Evolutionary conservation across 176 grass and related monocot genomes (phyloP).

Genomic region (sorghum (Sorghum bicolor)): Sorghum_bicolor_NCBIv3 NC_012873.2:65295501-65296000

Average conservation of each 20-base stretch:
- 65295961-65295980: background rate
- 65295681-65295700: background rate
- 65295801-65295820: background rate
- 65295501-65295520: background rate
- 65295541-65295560: slow-evolving; percentile 27
- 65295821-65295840: background rate
- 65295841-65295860: background rate
- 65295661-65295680: background rate
- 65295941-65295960: background rate
- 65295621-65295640: background rate
- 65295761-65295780: background rate
- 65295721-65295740: background rate
- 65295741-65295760: background rate
- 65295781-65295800: background rate
- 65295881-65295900: background rate
- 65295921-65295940: background rate
- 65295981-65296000: background rate
- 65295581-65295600: background rate
- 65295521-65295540: background rate
- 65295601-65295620: background rate
- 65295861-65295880: background rate
- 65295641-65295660: background rate
- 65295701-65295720: background rate
- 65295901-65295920: background rate
- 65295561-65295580: slow-evolving; percentile 2